Percentiles rank a stretch among this genome's conserved stretches.
Conservation (phyloP, 176 grass and related monocot species). For the Bothriochloa decipiens region DNA sequence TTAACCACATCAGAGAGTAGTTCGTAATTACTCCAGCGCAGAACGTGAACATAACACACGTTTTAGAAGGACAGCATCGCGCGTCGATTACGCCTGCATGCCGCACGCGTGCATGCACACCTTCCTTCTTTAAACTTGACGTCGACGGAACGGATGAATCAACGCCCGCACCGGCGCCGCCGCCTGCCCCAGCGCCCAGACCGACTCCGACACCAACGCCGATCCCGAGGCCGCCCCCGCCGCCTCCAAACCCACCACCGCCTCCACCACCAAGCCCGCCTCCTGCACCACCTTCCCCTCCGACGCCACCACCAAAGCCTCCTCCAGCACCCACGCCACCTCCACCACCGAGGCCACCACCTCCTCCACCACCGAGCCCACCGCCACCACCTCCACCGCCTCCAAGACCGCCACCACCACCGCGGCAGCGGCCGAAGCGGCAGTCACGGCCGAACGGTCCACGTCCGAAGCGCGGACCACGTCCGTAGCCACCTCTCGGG, state of each 20-base stretch:
- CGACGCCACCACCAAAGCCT: conserved; percentile 11
- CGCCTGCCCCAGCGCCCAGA: not conserved
- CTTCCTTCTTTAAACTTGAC: not conserved
- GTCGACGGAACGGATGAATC: not conserved
- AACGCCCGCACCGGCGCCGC: conserved; percentile 32
- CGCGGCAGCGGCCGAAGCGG: conserved; percentile 42
- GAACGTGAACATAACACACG: not conserved
- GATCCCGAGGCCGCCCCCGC: conserved; percentile 24
- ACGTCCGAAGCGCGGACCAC: conserved; percentile 19
- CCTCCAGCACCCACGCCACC: conserved; percentile 3
- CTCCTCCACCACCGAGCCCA: conserved; percentile 31
- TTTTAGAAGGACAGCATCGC: not conserved
- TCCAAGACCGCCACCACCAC: conserved; percentile 8
- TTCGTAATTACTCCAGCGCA: not conserved
- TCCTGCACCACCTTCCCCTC: conserved; percentile 26
- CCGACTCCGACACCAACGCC: conserved; percentile 33
- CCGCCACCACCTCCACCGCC: conserved; percentile 26
- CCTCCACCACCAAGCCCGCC: conserved; percentile 23
- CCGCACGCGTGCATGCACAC: not conserved
- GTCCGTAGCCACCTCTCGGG: not conserved
- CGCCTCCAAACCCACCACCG: conserved; percentile 31
- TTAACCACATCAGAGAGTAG: not conserved
- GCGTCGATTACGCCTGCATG: not conserved
- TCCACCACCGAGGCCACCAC: conserved; percentile 25
- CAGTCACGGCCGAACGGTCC: conserved; percentile 48